Base-by-base conservation (phyloP, 1,284 basidiomycete genomes). In the Ustilago sp. region DNA sequence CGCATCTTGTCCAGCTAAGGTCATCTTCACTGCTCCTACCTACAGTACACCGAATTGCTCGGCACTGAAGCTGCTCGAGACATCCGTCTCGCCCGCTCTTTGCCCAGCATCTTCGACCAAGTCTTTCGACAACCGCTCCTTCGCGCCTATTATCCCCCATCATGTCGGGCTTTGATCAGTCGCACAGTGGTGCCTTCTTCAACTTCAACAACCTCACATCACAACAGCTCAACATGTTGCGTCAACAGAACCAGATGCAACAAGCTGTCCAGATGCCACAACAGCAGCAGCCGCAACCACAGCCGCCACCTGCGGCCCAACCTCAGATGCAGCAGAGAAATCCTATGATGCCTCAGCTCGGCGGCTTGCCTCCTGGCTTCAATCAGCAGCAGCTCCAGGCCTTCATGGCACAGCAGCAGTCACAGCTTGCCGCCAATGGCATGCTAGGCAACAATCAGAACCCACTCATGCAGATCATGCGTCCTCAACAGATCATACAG, bases 161-260 rank as follows among this genome's bases (percentile, higher is more conserved):
- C 66, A 77, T 77, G 74, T 77, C 75, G 32, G 75, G 71, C 63
- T 77, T 77, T 38, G 75, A 74, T 28, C 71, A 63, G 51, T 59
- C 74, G 57, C 63, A 70, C 55, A 72, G 73, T 51, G 66, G 59
- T 60, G 74, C 65, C 4, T 74, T 77, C 43, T 77, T 77, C 63
- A 69, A 69, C 56, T 72, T 77, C 48, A 67, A 74, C 71, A 77
- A 74, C 53, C 75, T 77, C 51, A 77, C 75, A 4, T 71, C 75
- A 15, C 75, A 77, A 52, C 63, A 71, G 62, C 65, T 76, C 66
- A 69, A 74, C 58, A 70, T 76, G 66, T 57, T 74, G 8, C 75
- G 76, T 32, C 66, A 75, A 57, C 76, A 75, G 59, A 71, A 63
- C 28, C 77, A 76, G 68, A 70, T 70, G 68, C 69, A 70, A 63